A percentile compares a stretch with the other conserved stretches of the same genome.
Conservation (phyloP, 495 filamentous ascomycete species). For the Trichocladium uniseriatum region DNA sequence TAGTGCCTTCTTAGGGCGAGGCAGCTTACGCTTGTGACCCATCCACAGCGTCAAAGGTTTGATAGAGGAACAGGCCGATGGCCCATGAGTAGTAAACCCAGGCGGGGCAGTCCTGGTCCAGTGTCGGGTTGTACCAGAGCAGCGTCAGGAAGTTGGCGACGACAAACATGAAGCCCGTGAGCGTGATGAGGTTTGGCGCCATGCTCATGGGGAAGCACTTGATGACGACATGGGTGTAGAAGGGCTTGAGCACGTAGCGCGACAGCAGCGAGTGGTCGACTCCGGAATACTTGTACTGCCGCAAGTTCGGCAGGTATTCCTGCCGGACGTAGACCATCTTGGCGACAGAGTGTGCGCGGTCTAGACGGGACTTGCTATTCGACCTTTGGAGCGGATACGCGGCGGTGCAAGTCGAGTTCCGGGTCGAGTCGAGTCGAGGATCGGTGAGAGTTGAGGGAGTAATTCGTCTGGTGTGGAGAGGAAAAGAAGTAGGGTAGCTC, state of each 20-base stretch:
- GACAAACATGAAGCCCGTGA: constrained; percentile 86
- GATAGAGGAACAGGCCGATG: constrained; percentile 84
- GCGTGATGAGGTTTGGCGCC: constrained; percentile 80
- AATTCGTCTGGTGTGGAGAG: background rate
- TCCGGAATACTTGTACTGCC: constrained; percentile 83
- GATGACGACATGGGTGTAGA: constrained; percentile 92
- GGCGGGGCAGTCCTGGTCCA: constrained; percentile 83
- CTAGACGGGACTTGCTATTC: no score
- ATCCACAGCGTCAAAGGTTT: constrained; percentile 97
- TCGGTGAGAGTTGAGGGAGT: background rate
- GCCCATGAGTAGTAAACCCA: constrained; percentile 96
- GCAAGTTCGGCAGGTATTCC: constrained; percentile 75
- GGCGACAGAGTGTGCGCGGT: constrained; percentile 8
- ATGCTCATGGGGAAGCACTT: constrained; percentile 89
- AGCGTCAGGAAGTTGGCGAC: constrained; percentile 85
- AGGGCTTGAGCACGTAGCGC: constrained; percentile 88
- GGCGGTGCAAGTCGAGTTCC: no score
- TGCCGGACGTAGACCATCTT: constrained; percentile 81
- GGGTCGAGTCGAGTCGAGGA: background rate
- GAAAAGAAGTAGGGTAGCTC: background rate
- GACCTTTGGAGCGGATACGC: no score
- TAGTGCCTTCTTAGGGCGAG: background rate
- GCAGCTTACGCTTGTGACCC: constrained; percentile 75
- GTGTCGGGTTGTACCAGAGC: constrained; percentile 89
- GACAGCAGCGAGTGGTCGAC: constrained; percentile 87